These are phyloP conservation scores for Mentha longifolia DNA, from an alignment of 257 asterid species.

Conservation along the genomic window DNA sequence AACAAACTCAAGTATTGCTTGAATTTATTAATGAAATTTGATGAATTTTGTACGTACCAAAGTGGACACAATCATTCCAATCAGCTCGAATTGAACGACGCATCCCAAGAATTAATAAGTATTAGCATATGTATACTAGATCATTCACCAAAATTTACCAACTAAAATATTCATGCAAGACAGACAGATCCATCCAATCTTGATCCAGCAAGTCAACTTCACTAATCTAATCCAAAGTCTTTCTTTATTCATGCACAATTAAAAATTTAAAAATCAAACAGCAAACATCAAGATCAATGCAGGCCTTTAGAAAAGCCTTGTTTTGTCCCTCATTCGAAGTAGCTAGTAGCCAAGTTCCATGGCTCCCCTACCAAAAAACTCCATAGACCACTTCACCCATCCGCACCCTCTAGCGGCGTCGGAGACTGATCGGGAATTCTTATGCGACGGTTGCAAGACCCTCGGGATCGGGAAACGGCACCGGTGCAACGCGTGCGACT, in stretches of 20 bases:
- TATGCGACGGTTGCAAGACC: conserved; percentile 52
- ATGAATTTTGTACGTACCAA: not conserved
- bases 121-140: not conserved
- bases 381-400: conserved; percentile 47
- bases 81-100: not conserved
- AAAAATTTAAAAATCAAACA: not conserved
- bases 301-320: not conserved
- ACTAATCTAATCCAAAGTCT: conserved; percentile 19
- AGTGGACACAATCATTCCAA: not conserved
- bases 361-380: conserved; percentile 37
- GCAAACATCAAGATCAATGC: conserved; percentile 5
- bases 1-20: not conserved
- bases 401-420: conserved; percentile 36
- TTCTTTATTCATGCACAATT: not conserved
- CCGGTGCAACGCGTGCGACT: conserved; percentile 49
- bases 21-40: not conserved
- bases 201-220: conserved; percentile 25
- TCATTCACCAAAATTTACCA: not conserved
- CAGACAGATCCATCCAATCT: conserved; percentile 12
- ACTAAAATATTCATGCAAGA: not conserved
- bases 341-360: conserved; percentile 6
- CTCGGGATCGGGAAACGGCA: conserved; percentile 43
- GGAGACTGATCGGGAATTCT: conserved; percentile 25
- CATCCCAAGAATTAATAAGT: not conserved
- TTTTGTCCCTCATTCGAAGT: not conserved